Evolutionary conservation across 1,284 basidiomycete species (phyloP).

Genomic region (Austroboletus novae-zelandiae): DNA sequence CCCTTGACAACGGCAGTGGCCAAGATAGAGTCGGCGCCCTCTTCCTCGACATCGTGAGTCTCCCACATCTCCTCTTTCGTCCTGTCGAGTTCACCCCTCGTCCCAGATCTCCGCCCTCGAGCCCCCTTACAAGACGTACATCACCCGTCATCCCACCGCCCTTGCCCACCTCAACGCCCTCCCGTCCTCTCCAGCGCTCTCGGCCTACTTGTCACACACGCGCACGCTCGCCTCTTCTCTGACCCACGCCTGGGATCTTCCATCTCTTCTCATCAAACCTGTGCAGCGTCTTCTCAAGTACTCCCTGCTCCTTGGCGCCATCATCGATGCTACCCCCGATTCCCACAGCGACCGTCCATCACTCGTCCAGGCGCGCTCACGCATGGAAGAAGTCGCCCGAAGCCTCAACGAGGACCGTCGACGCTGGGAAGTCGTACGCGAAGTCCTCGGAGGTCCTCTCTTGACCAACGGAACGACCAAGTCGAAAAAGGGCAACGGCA

Average conservation of each 20-base stretch:
- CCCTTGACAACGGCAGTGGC: slow-evolving; percentile 47
- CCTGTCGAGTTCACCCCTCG: not conserved
- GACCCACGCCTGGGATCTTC: slow-evolving; percentile 92
- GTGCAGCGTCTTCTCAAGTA: slow-evolving; percentile 94
- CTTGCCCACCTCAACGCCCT: slow-evolving; percentile 66
- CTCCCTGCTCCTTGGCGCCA: slow-evolving; percentile 78
- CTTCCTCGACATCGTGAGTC: slow-evolving; percentile 69
- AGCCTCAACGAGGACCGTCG: slow-evolving; percentile 87
- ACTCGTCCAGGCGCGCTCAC: slow-evolving; percentile 53
- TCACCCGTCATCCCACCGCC: slow-evolving; percentile 80
- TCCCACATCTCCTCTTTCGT: not conserved
- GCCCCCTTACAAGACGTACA: slow-evolving; percentile 81
- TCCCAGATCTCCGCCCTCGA: slow-evolving; percentile 74
- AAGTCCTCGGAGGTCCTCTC: slow-evolving; percentile 47
- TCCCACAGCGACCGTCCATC: slow-evolving; percentile 67
- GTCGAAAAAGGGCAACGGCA: slow-evolving; percentile 43
- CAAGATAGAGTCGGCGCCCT: slow-evolving; percentile 76
- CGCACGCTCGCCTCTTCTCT: slow-evolving; percentile 66
- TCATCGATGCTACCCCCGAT: slow-evolving; percentile 77
- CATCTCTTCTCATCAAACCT: slow-evolving; percentile 89
- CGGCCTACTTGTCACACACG: slow-evolving; percentile 66
- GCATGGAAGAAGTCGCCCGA: slow-evolving; percentile 76
- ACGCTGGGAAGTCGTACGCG: slow-evolving; percentile 81
- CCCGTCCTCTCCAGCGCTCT: slow-evolving; percentile 46
- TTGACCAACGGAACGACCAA: slow-evolving; percentile 24